Percentiles rank a stretch among this genome's conserved stretches.
phyloP scores from a whole-genome alignment of 2,329 filamentous ascomycete genomes.

The Sclerotinia sclerotiorum region DNA sequence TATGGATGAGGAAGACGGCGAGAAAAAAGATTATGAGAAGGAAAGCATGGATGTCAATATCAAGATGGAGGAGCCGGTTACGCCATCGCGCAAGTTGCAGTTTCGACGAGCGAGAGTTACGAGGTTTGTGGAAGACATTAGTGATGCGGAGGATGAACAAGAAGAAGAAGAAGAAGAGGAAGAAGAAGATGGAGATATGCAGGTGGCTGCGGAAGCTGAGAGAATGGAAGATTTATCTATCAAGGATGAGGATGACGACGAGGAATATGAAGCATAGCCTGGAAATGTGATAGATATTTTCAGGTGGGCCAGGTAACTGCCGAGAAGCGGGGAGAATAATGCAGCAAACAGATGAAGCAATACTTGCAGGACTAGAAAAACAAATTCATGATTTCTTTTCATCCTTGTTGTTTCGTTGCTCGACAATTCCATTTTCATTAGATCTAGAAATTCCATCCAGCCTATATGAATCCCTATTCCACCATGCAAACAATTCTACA shows the following conservation, averaged over 20 bases:
- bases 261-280: background rate
- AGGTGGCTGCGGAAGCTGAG: background rate
- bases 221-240: background rate
- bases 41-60: background rate
- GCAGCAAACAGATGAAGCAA: background rate
- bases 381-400: background rate
- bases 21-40: background rate
- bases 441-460: background rate
- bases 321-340: background rate
- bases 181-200: background rate
- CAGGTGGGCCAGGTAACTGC: background rate
- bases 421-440: too few species aligned
- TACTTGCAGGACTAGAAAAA: background rate
- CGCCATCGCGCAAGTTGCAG: slow-evolving; percentile 5
- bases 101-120: background rate
- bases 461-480: background rate
- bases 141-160: slow-evolving; percentile 5
- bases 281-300: background rate
- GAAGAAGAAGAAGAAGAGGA: background rate
- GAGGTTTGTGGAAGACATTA: slow-evolving; percentile 2
- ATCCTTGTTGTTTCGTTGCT: background rate
- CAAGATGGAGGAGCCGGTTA: background rate
- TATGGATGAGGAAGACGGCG: background rate
- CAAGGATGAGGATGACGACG: background rate
- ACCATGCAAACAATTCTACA: background rate